Conservation (phyloP, 192 early-diverging fungal species). For the Coemansia sp. region DNA sequence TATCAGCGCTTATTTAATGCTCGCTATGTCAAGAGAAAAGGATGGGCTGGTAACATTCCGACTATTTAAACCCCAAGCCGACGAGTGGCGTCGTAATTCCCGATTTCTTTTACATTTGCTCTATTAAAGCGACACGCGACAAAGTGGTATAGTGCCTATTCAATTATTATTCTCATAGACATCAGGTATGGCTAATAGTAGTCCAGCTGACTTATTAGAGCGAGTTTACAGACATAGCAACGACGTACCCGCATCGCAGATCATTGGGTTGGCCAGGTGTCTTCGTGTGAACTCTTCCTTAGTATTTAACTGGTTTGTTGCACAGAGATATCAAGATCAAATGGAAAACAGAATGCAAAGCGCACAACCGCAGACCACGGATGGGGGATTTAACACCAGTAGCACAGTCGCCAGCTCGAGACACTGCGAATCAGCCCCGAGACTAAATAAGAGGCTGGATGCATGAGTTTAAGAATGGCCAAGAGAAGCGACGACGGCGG, state of each 20-base stretch:
- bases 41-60: background rate
- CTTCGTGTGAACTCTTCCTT: background rate
- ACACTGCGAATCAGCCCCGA: background rate
- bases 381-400: background rate
- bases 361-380: background rate
- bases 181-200: background rate
- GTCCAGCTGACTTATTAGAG: background rate
- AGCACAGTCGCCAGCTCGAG: background rate
- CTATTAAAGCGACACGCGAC: background rate
- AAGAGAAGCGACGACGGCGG: background rate
- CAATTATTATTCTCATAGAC: background rate
- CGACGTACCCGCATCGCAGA: background rate
- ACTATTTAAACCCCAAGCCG: background rate
- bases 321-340: background rate
- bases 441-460: background rate
- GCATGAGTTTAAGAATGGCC: background rate
- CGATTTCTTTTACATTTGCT: background rate
- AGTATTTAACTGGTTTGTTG: background rate
- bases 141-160: background rate
- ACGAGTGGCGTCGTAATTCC: background rate
- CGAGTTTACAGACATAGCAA: background rate
- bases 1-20: background rate
- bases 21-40: background rate
- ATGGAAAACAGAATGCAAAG: too few species aligned
- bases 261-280: background rate